These are phyloP conservation scores for Fraxinus sp. DNA, from an alignment of 305 asterid species.

Conservation along the genomic window DNA sequence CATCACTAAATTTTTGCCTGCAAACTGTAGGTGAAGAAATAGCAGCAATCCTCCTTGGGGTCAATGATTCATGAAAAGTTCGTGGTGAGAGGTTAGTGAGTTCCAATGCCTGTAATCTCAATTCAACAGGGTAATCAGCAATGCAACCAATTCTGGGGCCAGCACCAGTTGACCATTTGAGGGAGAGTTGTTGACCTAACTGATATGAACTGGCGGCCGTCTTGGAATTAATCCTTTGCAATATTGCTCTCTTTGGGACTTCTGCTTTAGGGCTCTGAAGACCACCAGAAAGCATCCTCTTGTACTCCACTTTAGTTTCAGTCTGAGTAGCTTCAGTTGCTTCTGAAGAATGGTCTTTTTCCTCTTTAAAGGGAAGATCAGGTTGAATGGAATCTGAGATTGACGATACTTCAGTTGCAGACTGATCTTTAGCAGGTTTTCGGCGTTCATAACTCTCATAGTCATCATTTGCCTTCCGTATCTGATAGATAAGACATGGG, in stretches of 20 bases:
- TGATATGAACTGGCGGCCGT: slow-evolving; percentile 65
- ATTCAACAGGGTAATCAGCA: slow-evolving; percentile 74
- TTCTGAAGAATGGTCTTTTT: slow-evolving; percentile 18
- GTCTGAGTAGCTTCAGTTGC: slow-evolving; percentile 29
- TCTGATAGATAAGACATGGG: slow-evolving; percentile 26
- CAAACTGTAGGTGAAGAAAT: slow-evolving; percentile 32
- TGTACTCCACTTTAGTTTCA: slow-evolving; percentile 33
- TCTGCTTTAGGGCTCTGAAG: slow-evolving; percentile 70
- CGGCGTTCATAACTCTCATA: slow-evolving; percentile 38
- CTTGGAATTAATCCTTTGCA: slow-evolving; percentile 72
- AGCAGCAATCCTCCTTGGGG: slow-evolving; percentile 33
- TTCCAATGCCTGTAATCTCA: slow-evolving; percentile 82
- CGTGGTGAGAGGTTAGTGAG: slow-evolving; percentile 75
- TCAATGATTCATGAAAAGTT: slow-evolving; percentile 13
- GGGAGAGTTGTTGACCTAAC: slow-evolving; percentile 60
- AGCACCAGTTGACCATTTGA: slow-evolving; percentile 77
- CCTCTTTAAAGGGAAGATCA: slow-evolving; percentile 32
- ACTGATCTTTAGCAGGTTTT: slow-evolving; percentile 20
- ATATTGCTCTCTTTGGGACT: slow-evolving; percentile 51
- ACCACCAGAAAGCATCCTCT: slow-evolving; percentile 69
- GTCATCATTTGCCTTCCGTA: slow-evolving; percentile 49
- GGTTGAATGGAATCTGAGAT: slow-evolving; percentile 33
- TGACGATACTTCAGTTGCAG: slow-evolving; percentile 28
- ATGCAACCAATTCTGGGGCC: slow-evolving; percentile 77
- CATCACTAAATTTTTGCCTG: neutral